phyloP scores from a whole-genome alignment of 2,329 filamentous ascomycete species.

The Clonostachys solani region DNA sequence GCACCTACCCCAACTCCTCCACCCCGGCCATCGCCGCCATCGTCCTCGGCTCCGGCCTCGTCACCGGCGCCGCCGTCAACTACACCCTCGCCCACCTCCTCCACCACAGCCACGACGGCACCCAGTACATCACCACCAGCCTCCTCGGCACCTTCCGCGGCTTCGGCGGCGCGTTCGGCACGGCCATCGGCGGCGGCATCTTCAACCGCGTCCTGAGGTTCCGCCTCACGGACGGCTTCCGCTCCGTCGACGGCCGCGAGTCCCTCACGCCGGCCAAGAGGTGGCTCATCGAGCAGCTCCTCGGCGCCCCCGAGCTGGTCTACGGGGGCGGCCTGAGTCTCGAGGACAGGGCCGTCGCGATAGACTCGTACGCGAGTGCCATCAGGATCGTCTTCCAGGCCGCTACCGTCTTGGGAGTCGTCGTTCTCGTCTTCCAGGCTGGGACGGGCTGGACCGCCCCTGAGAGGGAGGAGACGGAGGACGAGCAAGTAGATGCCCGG shows the following conservation, averaged over 20 bases:
- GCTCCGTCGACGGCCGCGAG: conserved; percentile 31
- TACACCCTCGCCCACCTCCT: conserved; percentile 79
- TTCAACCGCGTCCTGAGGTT: conserved; percentile 60
- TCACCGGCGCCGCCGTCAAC: conserved; percentile 69
- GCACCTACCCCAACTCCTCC: conserved; percentile 48
- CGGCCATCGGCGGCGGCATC: conserved; percentile 72
- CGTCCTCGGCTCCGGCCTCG: conserved; percentile 68
- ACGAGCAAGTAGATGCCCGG: conserved; percentile 19
- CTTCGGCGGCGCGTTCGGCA: conserved; percentile 78
- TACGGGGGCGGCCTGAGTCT: conserved; percentile 32
- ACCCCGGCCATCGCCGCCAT: conserved; percentile 50
- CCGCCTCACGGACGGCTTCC: conserved; percentile 54
- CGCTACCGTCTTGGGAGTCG: conserved; percentile 35
- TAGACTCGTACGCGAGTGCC: conserved; percentile 41
- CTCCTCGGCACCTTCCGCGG: conserved; percentile 76
- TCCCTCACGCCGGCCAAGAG: conserved; percentile 23
- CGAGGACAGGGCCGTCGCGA: conserved; percentile 38
- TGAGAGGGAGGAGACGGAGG: conserved; percentile 43
- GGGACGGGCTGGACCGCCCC: conserved; percentile 46
- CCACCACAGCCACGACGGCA: conserved; percentile 61
- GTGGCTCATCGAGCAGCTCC: conserved; percentile 38
- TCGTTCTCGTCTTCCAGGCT: conserved; percentile 42
- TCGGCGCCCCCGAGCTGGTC: conserved; percentile 47
- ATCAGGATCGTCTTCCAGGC: conserved; percentile 40
- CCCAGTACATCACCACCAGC: conserved; percentile 73